Evolutionary conservation across 106 monocot species (phyloP), one percentile per base, ranked within the genome.

Genomic region (Agapanthus africanus): DNA sequence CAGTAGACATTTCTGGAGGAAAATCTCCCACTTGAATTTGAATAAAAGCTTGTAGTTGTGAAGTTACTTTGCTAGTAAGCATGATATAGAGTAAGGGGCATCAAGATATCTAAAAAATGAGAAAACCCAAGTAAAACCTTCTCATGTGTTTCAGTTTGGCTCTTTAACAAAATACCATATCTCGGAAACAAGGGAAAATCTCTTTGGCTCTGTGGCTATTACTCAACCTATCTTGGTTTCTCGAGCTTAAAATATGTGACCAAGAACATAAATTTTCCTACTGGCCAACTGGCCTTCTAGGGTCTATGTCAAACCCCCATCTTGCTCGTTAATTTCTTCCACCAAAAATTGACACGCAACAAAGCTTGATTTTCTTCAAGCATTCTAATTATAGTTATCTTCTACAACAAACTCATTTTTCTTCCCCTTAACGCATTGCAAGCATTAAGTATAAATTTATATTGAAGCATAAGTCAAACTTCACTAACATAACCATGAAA

Each of bases 401-500:
- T n/a, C n/a, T n/a, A n/a, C n/a, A n/a, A n/a, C n/a, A n/a, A n/a
- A n/a, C n/a, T n/a, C n/a, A n/a, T n/a, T n/a, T n/a, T n/a, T n/a
- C n/a, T n/a, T n/a, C n/a, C n/a, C n/a, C n/a, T n/a, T n/a, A n/a
- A n/a, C n/a, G n/a, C n/a, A n/a, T n/a, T n/a, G n/a, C n/a, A n/a
- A n/a, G n/a, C n/a, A n/a, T n/a, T n/a, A n/a, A n/a, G n/a, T n/a
- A n/a, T n/a, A n/a, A n/a, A n/a, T n/a, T n/a, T n/a, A n/a, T n/a
- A n/a, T n/a, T n/a, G n/a, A 40, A 65, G 23, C 23, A 39, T 62
- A 36, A 36, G 4, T 6, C 21, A 25, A 62, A 7, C 16, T 19
- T 36, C 30, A 13, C 1, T 13, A 61, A 36, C 25, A 61, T 61
- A 50, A 68, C 32, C 50, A 33, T 32, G 40, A 68, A 54, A 70